Base-by-base conservation (phyloP, 2,329 filamentous ascomycete genomes). In the Aspergillus persii region DNA sequence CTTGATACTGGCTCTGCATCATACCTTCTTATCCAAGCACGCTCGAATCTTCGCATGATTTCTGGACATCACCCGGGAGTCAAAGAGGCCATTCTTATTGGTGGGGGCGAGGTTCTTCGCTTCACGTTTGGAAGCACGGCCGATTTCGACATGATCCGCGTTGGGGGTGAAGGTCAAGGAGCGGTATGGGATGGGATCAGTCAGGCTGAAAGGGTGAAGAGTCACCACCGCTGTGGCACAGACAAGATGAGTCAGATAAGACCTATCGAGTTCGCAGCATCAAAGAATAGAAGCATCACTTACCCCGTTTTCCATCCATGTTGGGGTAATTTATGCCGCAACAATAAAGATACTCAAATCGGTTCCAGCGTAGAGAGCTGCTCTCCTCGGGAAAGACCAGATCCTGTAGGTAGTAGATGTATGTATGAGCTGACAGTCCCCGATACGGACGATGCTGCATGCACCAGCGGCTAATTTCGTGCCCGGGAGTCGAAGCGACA, bases 1-100 rank as follows among this genome's bases (percentile, higher is more conserved):
- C 44, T 26, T 23, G 18, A 27, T 3, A 1, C 4, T 8, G 8
- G 18, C 2, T 26, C 15, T 57, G 12, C 33, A 58, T 54, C 62
- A 48, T 63, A 76, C 75, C 63, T 72, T 66, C 29, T 67, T 64
- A 2, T 69, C 62, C 5, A 66, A 33, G 33, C 58, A 62, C 8
- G 73, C 70, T 29, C 59, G 63, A 4, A 81, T 51, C n/a, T 69
- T 66, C 11, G 78, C 79, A 73, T 81, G 79, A 6, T 74, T 71
- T 47, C 79, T 73, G 29, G 79, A 81, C 72, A 81, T 78, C 9
- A 81, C 79, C 53, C 76, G 74, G 52, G 78, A 80, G 27, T 80
- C 76, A 61, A 80, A 81, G 67, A 74, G 76, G 33, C 69, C 76
- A 69, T 81, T 81, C 46, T 76, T 56, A n/a, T 54, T 44, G 23